Evolutionary conservation across 2,329 filamentous ascomycete genomes (phyloP).

Genomic region (Didymella lethalis): DNA sequence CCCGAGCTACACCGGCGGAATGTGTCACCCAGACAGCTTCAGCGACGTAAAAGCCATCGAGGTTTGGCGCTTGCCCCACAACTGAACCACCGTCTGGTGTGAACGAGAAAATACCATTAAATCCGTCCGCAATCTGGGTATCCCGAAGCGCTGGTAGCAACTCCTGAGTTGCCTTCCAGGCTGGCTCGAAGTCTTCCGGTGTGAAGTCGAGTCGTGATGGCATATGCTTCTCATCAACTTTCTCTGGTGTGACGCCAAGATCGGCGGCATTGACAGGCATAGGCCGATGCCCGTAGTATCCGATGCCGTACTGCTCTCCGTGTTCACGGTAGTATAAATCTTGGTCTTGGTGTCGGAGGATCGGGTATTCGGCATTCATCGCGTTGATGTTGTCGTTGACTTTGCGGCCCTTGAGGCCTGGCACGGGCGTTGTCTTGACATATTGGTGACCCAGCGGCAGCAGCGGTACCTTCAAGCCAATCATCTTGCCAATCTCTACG

Average conservation of each 20-base stretch:
- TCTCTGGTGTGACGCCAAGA: conserved; percentile 61
- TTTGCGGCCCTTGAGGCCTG: conserved; percentile 54
- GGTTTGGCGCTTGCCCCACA: conserved; percentile 64
- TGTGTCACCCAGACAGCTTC: conserved; percentile 74
- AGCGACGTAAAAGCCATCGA: conserved; percentile 70
- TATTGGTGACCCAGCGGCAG: conserved; percentile 71
- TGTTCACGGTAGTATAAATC: conserved; percentile 72
- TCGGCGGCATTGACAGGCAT: conserved; percentile 66
- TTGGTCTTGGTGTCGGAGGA: conserved; percentile 68
- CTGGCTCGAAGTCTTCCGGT: conserved; percentile 65
- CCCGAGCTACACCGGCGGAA: conserved; percentile 68
- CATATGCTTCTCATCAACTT: conserved; percentile 68
- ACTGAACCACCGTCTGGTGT: conserved; percentile 70
- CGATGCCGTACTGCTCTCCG: conserved; percentile 68
- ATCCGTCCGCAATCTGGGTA: conserved; percentile 64
- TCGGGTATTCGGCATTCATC: conserved; percentile 62
- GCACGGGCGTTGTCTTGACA: conserved; percentile 66
- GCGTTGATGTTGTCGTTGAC: conserved; percentile 55
- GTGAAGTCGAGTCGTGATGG: conserved; percentile 69
- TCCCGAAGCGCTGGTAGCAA: conserved; percentile 63
- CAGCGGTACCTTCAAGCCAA: conserved; percentile 64
- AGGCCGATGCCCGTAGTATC: conserved; percentile 69
- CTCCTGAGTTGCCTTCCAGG: conserved; percentile 65
- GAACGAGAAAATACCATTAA: conserved; percentile 73
- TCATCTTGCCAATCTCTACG: conserved; percentile 69